Evolutionary conservation across 345 rosid genomes (phyloP), one percentile per base, ranked within the genome.

Genomic region (Euphorbia tirucalli): DNA sequence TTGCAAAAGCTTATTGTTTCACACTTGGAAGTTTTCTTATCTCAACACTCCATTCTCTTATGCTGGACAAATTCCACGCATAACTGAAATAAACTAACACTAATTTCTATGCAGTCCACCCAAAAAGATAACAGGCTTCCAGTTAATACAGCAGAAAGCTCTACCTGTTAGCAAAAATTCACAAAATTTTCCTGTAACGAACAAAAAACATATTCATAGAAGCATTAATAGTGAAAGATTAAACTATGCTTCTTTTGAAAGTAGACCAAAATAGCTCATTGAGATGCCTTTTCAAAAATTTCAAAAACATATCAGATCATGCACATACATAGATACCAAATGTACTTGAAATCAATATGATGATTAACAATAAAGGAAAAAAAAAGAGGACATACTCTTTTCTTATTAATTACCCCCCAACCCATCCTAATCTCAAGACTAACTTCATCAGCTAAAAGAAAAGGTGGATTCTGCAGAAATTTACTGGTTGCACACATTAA

Each of bases 81-180:
- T 43, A 35, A 61, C 6, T 55, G 7, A 41, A 22, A 21, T 2
- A 43, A 21, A 24, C 52, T 41, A 64, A 43, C 18, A 43, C 7
- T 6, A 64, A 64, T 0, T 9, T 22, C 46, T 43, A 16, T 22
- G 27, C 30, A 11, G 31, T 22, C 68, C 21, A 64, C 16, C 52
- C n/a, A 65, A 65, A 65, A 65, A 65, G 22, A 65, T 43, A 44
- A 35, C 25, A 61, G 31, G 65, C 24, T 61, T 32, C 44, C 24
- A 61, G 7, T 43, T 24, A 19, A 43, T 5, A 44, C 27, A 19
- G 22, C 5, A 62, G 24, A n/a, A 11, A 37, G 22, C 28, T 62
- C 66, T 10, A 19, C 37, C 28, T n/a, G 25, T 14, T 4, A 7
- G 46, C 31, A 61, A 32, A n/a, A 61, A 18, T 61, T 63, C 49